Evolutionary conservation across 345 rosid genomes (phyloP), one percentile per base, ranked within the genome.

Genomic region (Aethionema arabicum): DNA sequence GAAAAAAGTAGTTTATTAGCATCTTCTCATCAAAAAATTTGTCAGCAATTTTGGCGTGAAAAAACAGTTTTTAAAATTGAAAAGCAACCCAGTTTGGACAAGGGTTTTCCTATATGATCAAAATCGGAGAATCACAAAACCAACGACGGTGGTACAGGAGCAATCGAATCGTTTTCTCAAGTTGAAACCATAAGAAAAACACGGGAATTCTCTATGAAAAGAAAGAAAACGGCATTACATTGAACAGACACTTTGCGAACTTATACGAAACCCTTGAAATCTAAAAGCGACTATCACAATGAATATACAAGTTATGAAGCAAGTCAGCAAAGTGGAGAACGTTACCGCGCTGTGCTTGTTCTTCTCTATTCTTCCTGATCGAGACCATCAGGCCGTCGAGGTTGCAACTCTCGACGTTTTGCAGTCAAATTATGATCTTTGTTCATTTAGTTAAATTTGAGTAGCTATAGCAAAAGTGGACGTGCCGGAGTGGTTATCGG

Each of bases 401-500:
- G n/a, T 15, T 21, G 10, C 10, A 5, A 14, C 4, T 7, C 32
- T 63, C 59, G 30, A 61, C 67, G 50, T 8, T 51, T n/a, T 63
- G 1, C 41, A 10, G 12, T 38, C 39, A 11, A 1, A 11, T 21
- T 16, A 35, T 5, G 8, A 4, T 0, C 7, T 10, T 59, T 38
- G 5, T 0, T 7, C 10, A 0, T n/a, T 31, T 50, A 11, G 11
- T 49, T 21, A 9, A 14, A 4, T 5, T 47, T 27, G 11, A 21
- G 2, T 21, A 21, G 2, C 27, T 21, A 21, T 1, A 21, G 27
- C 27, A 21, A 35, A 35, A 35, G 84, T 86, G 95, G 84, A 73
- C 86, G 86, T 84, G 91, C 88, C 95, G 88, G 88, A 87, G 91
- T 85, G 95, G 95, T 87, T 87, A 85, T 83, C 88, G 85, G 88